Percentiles rank a stretch among this genome's conserved stretches.
Conservation (phyloP, 805 yeast species). For the Lipomyces chichibuensis region DNA sequence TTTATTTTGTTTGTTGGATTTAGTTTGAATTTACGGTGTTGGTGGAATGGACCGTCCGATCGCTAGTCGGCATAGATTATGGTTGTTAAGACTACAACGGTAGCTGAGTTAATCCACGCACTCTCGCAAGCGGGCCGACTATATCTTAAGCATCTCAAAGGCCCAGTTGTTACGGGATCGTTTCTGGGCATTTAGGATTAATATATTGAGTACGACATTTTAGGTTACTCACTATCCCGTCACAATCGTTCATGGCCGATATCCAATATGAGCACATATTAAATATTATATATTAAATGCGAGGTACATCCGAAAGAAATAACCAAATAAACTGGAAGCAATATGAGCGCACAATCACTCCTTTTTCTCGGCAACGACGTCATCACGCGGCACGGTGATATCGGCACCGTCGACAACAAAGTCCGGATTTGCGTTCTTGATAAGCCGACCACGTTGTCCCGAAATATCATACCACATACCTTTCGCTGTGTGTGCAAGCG, state of each 20-base stretch:
- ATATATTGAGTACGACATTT: too few species aligned
- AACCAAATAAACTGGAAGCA: not conserved
- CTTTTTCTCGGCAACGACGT: not conserved
- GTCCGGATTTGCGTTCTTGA: not conserved
- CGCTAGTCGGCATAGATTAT: constrained; percentile 54
- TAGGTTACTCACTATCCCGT: too few species aligned
- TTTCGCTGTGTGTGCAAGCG: constrained; percentile 43
- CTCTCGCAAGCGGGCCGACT: not conserved
- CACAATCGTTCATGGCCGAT: too few species aligned
- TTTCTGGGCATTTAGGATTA: too few species aligned
- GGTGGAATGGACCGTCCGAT: constrained; percentile 44
- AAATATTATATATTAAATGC: not conserved
- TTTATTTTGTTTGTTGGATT: too few species aligned
- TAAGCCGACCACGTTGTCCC: constrained; percentile 16
- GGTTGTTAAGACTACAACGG: constrained; percentile 49
- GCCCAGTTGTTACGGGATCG: too few species aligned
- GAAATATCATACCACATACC: constrained; percentile 34
- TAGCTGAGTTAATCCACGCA: constrained; percentile 43
- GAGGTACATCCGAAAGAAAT: not conserved
- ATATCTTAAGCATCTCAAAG: too few species aligned
- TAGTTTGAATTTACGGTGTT: too few species aligned
- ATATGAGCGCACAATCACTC: not conserved
- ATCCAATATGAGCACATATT: too few species aligned
- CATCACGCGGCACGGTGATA: not conserved
- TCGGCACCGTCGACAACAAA: not conserved